These are phyloP conservation scores for Leccinum subrobustum DNA, from an alignment of 1,284 basidiomycete species.

Conservation along the genomic window DNA sequence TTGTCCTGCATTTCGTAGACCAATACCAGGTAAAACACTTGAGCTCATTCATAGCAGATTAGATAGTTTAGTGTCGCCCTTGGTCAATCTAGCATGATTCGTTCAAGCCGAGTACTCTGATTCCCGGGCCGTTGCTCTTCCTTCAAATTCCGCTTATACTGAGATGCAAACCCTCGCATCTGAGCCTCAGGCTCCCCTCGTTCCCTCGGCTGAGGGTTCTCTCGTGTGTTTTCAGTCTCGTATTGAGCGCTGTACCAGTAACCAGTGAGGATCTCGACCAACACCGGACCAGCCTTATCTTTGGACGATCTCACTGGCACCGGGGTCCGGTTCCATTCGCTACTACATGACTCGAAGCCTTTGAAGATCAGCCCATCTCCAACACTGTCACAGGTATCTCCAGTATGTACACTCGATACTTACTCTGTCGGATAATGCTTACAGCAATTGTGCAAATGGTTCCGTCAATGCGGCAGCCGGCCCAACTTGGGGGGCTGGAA, in stretches of 20 bases:
- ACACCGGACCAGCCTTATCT: neutral
- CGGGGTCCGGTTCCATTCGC: too few species aligned
- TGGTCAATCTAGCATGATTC: neutral
- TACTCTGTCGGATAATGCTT: neutral
- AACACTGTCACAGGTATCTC: neutral
- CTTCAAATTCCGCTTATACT: neutral
- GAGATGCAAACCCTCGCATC: neutral
- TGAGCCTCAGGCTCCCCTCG: neutral
- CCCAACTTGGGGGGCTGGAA: too few species aligned
- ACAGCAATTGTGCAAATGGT: neutral
- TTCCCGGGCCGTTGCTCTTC: neutral
- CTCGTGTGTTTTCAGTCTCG: neutral
- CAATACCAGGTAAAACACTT: neutral
- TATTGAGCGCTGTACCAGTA: neutral
- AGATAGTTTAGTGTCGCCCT: too few species aligned
- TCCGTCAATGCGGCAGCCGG: neutral
- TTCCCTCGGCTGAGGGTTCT: neutral
- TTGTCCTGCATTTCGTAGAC: neutral
- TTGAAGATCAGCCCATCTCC: neutral
- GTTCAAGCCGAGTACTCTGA: neutral
- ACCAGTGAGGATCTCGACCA: neutral
- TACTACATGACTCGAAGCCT: too few species aligned
- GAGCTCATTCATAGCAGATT: too few species aligned
- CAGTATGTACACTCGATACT: neutral
- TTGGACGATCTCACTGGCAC: neutral